Base-by-base conservation (phyloP, 441 rosid genomes). In the Corymbia citriodora region DNA sequence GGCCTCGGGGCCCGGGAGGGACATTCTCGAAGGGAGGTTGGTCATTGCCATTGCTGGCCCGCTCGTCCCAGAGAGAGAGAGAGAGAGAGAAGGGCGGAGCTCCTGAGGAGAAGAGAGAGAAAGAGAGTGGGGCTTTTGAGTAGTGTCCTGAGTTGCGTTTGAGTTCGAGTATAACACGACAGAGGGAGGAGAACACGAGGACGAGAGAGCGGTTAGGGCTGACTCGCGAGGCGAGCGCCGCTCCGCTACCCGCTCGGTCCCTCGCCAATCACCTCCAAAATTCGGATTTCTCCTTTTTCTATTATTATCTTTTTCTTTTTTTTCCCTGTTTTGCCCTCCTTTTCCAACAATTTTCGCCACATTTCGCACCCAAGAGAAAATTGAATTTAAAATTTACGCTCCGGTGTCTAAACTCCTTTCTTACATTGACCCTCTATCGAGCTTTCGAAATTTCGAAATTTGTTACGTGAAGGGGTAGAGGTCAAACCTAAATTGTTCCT, bases 11-110 rank as follows among this genome's bases (percentile, higher is more conserved):
- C 74, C 87, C 50, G 29, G 65, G 33, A 89, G 86, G 23, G 92
- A 91, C 53, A 81, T 87, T 59, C 83, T 61, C 17, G 92, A 87
- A 14, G 92, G 74, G 27, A 91, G 88, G 55, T 87, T 45, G 72
- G 79, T 81, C 50, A 88, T 81, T 49, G 91, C 90, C 92, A 91
- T 90, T 31, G 88, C 45, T 40, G 45, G 45, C 36, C 55, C 63
- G 21, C 72, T n/a, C 19, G 33, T 8, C 8, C 2, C 9, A 83
- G 15, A 50, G n/a, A 49, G 89, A 55, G 87, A 45, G 31, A 52
- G 88, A 74, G 36, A 49, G 48, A 1, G 74, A 27, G 14, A 6
- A 5, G 63, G n/a, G 72, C 49, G 91, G 79, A 82, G 54, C 82
- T 45, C 49, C 52, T 45, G 89, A 79, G 88, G 55, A 63, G 82